phyloP scores from a whole-genome alignment of 495 filamentous ascomycete genomes.

The Aspergillus carlsbadensis region DNA sequence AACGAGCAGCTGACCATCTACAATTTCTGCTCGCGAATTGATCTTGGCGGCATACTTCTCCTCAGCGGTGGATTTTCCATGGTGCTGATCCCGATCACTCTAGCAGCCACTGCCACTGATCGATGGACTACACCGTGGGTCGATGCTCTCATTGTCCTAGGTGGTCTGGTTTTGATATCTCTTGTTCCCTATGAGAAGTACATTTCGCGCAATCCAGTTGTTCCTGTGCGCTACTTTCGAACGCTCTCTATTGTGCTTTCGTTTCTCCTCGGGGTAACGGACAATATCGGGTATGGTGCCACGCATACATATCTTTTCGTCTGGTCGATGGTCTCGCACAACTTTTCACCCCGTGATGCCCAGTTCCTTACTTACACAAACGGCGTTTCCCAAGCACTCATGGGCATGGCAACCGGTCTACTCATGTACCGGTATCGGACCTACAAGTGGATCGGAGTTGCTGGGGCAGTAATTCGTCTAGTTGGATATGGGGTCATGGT shows the following conservation, averaged over 20 bases:
- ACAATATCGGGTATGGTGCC: conserved; percentile 41
- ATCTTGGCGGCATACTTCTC: conserved; percentile 43
- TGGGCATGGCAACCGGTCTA: conserved; percentile 40
- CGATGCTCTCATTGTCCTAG: conserved; percentile 40
- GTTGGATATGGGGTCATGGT: conserved; percentile 52
- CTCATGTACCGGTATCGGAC: conserved; percentile 42
- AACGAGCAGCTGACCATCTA: conserved; percentile 31
- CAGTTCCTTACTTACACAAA: conserved; percentile 47
- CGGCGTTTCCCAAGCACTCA: conserved; percentile 42
- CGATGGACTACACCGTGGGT: conserved; percentile 46
- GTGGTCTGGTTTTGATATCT: conserved; percentile 29
- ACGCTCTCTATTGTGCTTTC: conserved; percentile 40
- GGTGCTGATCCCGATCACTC: conserved; percentile 39
- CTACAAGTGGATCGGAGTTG: conserved; percentile 47
- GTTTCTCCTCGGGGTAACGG: conserved; percentile 35
- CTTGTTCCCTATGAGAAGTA: conserved; percentile 46
- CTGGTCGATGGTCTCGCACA: conserved; percentile 43
- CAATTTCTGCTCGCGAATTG: conserved; percentile 47
- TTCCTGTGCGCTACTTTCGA: conserved; percentile 43
- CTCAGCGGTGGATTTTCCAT: conserved; percentile 37
- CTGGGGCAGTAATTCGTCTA: conserved; percentile 38
- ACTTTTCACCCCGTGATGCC: conserved; percentile 39
- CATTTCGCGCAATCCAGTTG: conserved; percentile 41
- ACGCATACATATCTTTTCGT: conserved; percentile 48
- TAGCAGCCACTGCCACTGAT: conserved; percentile 36